Conservation (phyloP, 805 yeast genomes). For the Ogataea glucozyma region DNA sequence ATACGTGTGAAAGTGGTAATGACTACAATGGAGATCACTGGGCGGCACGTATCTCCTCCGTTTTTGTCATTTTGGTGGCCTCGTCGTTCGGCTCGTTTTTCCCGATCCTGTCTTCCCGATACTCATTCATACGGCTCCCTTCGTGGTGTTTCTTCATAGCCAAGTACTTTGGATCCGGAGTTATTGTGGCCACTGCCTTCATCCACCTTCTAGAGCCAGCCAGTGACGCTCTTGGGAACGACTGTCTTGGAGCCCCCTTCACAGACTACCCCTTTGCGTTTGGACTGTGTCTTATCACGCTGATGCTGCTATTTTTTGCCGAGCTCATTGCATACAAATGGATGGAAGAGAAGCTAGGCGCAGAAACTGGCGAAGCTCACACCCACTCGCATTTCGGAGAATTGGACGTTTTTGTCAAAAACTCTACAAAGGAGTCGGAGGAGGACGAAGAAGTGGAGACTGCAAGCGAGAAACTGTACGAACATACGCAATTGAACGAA, state of each 20-base stretch:
- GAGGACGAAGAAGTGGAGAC: constrained; percentile 12
- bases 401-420: constrained; percentile 21
- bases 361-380: constrained; percentile 33
- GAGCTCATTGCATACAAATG: constrained; percentile 51
- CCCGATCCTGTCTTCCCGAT: constrained; percentile 61
- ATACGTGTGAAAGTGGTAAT: constrained; percentile 21
- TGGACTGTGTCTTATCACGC: constrained; percentile 51
- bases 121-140: constrained; percentile 60
- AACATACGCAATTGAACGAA: not conserved
- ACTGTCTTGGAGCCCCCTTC: constrained; percentile 64
- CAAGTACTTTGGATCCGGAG: constrained; percentile 82
- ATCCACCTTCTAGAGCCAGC: constrained; percentile 76
- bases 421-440: constrained; percentile 11
- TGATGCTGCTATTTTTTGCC: constrained; percentile 52
- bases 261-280: constrained; percentile 55
- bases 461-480: constrained; percentile 3
- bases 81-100: constrained; percentile 61
- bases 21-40: constrained; percentile 36
- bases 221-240: constrained; percentile 51
- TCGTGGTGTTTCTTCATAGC: constrained; percentile 64
- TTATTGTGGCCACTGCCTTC: constrained; percentile 78
- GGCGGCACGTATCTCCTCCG: constrained; percentile 54
- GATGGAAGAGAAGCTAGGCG: constrained; percentile 38
- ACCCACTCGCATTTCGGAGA: constrained; percentile 60
- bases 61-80: constrained; percentile 61